phyloP scores from a whole-genome alignment of 352 stramenopile species.

The Phytophthora brassicae region DNA sequence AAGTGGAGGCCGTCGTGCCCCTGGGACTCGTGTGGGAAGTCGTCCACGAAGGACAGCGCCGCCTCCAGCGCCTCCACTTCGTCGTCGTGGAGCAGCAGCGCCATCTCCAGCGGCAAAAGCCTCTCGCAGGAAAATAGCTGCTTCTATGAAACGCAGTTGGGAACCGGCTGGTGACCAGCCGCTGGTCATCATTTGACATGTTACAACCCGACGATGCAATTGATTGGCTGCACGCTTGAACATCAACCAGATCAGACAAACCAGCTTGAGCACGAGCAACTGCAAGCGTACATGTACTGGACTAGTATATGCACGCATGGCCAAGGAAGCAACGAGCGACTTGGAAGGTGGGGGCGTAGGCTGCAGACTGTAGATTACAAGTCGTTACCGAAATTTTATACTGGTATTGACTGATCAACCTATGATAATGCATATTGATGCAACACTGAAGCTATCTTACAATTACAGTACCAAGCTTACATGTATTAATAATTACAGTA shows the following conservation, averaged over 20 bases:
- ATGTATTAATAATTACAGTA: background rate
- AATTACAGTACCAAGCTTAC: background rate
- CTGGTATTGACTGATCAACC: too few relatives aligned
- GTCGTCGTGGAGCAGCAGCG: constrained; percentile 36
- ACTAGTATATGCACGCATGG: background rate
- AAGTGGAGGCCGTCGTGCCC: background rate
- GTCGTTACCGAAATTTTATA: too few relatives aligned
- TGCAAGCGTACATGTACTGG: too few relatives aligned
- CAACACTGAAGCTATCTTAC: too few relatives aligned
- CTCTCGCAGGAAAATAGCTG: background rate
- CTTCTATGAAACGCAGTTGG: constrained; percentile 11
- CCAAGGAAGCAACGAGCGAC: too few relatives aligned
- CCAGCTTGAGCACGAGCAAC: too few relatives aligned
- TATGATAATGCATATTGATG: background rate
- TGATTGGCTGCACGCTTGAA: constrained; percentile 19
- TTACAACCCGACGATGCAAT: constrained; percentile 10
- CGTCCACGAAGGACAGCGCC: constrained; percentile 39
- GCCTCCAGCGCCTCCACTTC: constrained; percentile 40
- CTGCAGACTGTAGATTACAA: too few relatives aligned
- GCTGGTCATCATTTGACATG: constrained; percentile 23
- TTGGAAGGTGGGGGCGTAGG: too few relatives aligned
- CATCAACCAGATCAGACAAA: constrained; percentile 13
- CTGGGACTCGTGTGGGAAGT: constrained; percentile 20
- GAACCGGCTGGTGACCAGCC: too few relatives aligned
- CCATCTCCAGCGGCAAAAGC: background rate